Base-by-base conservation (phyloP, 2,329 filamentous ascomycete genomes). In the Colletotrichum viniferum region DNA sequence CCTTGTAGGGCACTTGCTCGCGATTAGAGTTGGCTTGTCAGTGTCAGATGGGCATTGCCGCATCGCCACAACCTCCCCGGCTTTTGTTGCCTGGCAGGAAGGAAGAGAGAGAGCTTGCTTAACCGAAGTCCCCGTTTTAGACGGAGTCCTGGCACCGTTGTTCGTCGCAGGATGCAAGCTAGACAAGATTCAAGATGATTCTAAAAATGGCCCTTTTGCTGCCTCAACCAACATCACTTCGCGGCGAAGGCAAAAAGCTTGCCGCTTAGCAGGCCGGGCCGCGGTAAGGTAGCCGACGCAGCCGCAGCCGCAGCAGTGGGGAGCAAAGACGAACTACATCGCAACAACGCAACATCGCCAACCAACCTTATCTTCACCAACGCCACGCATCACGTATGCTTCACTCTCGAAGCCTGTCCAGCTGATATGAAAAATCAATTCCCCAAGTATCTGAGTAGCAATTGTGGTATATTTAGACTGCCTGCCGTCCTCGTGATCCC, bases 381-480 rank as follows among this genome's bases (percentile, higher is more conserved):
- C 36, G 61, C 52, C 18, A 61, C 34, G n/a, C 24, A 61, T 69
- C 55, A 61, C 55, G 24, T 26, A 58, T 4, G 16, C 64, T 56
- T 60, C 30, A 32, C 16, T 48, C 14, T 13, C 36, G 4, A 30
- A 43, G 55, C 55, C 48, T 30, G 34, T 26, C 26, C 36, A 62
- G 67, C 67, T 52, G 34, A 43, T n/a, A 30, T 9, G 16, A 14
- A 32, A 62, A 32, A 36, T 52, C 10, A 52, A 52, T 52, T 28
- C 52, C 56, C n/a, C 18, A 9, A 32, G 43, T 60, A 14, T 14
- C 16, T 12, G 7, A 43, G 48, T 38, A n/a, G 30, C 14, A 26
- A 55, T 36, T n/a, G 55, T 75, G 73, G 32, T 76, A 73, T 76
- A 69, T 58, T 76, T 73, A 69, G 63, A 73, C 58, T 32, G 38